Conservation (phyloP, 225 moss, liverwort and hornwort genomes). For the Pleurozium schreberi region DNA sequence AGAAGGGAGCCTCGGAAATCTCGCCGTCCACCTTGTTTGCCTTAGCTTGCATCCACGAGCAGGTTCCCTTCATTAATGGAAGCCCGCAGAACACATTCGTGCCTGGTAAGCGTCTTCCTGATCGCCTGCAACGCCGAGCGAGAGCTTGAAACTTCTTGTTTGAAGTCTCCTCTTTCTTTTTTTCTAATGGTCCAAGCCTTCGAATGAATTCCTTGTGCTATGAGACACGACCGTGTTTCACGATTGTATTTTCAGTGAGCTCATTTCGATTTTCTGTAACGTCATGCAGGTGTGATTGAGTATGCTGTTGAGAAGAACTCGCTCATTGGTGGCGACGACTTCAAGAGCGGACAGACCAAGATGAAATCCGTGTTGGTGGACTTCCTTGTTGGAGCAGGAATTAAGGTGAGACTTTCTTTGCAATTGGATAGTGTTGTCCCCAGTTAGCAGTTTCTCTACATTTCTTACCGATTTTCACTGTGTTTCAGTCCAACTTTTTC, state of each 20-base stretch:
- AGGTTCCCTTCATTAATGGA: constrained; percentile 91
- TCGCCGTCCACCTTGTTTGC: constrained; percentile 89
- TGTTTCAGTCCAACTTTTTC: neutral
- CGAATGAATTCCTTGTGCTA: neutral
- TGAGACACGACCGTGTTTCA: neutral
- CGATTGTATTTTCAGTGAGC: neutral
- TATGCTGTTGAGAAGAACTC: constrained; percentile 74
- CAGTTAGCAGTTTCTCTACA: neutral
- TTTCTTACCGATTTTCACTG: neutral
- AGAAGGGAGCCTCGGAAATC: constrained; percentile 62
- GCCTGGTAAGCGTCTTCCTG: constrained; percentile 38
- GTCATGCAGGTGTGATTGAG: constrained; percentile 65
- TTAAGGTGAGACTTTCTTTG: constrained; percentile 40
- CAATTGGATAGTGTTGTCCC: neutral
- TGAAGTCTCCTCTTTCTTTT: neutral
- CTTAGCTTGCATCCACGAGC: constrained; percentile 83
- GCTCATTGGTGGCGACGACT: constrained; percentile 88
- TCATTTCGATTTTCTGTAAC: neutral
- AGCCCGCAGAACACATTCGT: constrained; percentile 97
- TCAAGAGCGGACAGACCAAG: constrained; percentile 98
- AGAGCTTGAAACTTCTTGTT: neutral
- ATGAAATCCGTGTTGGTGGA: constrained; percentile 98
- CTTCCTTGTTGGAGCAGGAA: constrained; percentile 91
- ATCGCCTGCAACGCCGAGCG: neutral
- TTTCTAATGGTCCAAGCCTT: neutral